Conservation (phyloP, 2,329 filamentous ascomycete genomes). For the Claviceps fusiformis region DNA sequence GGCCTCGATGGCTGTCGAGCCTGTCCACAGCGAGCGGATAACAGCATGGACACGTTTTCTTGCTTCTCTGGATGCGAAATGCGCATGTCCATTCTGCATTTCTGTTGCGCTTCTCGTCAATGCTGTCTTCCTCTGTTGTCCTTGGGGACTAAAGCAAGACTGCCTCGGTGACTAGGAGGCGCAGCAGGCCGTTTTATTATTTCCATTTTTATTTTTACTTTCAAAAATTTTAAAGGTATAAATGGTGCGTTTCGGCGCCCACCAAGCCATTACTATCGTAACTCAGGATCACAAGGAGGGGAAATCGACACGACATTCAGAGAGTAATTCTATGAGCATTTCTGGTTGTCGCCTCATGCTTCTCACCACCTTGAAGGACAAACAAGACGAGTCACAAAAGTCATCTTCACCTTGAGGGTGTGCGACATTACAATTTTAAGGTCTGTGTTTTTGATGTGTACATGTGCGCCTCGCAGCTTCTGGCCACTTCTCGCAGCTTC, state of each 20-base stretch:
- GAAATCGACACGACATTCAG: too few species aligned
- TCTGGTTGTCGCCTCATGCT: background rate
- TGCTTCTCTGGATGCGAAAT: constrained; percentile 1
- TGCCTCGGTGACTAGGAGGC: too few species aligned
- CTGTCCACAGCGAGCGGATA: background rate
- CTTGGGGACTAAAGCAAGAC: too few species aligned
- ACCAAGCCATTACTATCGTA: too few species aligned
- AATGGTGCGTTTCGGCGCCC: background rate
- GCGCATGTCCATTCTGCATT: background rate
- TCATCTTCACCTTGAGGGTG: background rate
- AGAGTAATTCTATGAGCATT: too few species aligned
- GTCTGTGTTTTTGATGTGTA: background rate
- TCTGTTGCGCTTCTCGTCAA: too few species aligned
- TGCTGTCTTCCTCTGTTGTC: too few species aligned
- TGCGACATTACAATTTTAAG: background rate
- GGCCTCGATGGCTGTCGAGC: background rate
- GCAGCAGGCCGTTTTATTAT: too few species aligned
- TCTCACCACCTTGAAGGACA: background rate
- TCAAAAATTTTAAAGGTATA: background rate
- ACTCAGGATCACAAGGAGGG: too few species aligned
- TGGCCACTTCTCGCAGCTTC: too few species aligned
- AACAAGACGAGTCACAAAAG: background rate
- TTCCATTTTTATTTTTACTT: too few species aligned
- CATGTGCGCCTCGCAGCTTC: background rate
- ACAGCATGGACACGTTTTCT: constrained; percentile 3